phyloP scores from a whole-genome alignment of 495 filamentous ascomycete species.

The Penicillium riverlandense region DNA sequence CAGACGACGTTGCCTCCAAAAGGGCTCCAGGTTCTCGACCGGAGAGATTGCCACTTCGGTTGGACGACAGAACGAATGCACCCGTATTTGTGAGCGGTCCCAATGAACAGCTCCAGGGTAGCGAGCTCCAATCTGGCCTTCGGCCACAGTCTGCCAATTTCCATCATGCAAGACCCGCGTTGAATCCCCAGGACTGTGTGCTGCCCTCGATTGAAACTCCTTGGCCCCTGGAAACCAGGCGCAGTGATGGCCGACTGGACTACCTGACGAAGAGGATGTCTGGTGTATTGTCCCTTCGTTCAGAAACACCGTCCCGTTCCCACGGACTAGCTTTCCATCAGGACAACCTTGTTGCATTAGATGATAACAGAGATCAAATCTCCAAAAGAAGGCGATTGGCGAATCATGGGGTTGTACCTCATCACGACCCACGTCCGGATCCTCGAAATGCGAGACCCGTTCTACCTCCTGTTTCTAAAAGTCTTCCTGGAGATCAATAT shows the following conservation, averaged over 20 bases:
- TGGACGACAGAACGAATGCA: conserved; percentile 14
- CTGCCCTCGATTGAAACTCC: conserved; percentile 36
- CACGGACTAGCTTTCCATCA: conserved; percentile 10
- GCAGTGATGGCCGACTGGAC: conserved; percentile 21
- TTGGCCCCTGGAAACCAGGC: conserved; percentile 18
- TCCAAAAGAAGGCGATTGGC: conserved; percentile 28
- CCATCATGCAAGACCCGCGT: conserved; percentile 9
- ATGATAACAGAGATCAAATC: conserved; percentile 13
- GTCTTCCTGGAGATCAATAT: conserved; percentile 12
- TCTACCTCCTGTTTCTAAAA: conserved; percentile 8
- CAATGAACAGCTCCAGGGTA: conserved; percentile 13
- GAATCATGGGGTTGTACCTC: conserved; percentile 10
- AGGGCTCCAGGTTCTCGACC: conserved; percentile 7
- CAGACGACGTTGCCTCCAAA: conserved; percentile 6
- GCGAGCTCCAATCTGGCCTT: conserved; percentile 11
- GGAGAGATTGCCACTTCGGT: conserved; percentile 11
- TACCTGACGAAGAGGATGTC: conserved; percentile 26
- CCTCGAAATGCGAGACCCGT: conserved; percentile 9
- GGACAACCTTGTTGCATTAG: conserved; percentile 1
- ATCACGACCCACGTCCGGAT: conserved; percentile 3
- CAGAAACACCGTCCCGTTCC: conserved; percentile 24
- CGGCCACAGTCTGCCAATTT: conserved; percentile 8
- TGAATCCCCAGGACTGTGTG: conserved; percentile 22
- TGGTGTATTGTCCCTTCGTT: conserved; percentile 15
- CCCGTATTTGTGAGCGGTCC: conserved; percentile 35